Base-by-base conservation (phyloP, 2,329 filamentous ascomycete genomes). In the Penicillium sp. region DNA sequence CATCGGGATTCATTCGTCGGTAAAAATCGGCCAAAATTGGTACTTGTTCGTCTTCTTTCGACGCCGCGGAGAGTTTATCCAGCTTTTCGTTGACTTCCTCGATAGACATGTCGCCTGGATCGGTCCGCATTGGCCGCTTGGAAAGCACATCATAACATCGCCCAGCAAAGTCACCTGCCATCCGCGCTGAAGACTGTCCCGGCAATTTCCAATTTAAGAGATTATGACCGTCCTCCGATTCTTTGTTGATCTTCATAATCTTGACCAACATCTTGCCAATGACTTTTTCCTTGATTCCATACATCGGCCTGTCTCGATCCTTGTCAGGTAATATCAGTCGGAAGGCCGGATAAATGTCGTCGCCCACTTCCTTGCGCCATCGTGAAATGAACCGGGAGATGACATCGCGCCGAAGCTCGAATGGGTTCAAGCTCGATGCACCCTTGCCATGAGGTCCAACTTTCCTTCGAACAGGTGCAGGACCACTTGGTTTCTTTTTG, bases 201-300 rank as follows among this genome's bases (percentile, higher is more conserved):
- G 89, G 90, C 0, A 93, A 68, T 63, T 94, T 96, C 92, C 92
- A 98, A 48, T 95, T 86, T 37, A 93, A 64, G 15, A 98, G 72
- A 47, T 78, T 87, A 57, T 83, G 82, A 0, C 82, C 90, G 67
- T 96, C 90, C 47, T 94, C 86, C 0, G 87, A 93, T 53, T 89
- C 82, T 54, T 83, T 85, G 67, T 89, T 83, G 54, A 98, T 94
- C 58, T 89, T 90, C 72, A 95, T 83, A 26, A 95, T 75, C 59
- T 88, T 90, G 41, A 95, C 85, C n/a, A 96, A 71, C 13, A 96
- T 68, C 59, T 88, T 95, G 7, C 83, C 90, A 42, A 98, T 88
- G 4, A 82, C 78, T 59, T 84, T 89, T 68, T 98, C 92, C 59
- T 96, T 96, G 27, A 98, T 71, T 1, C 90, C 87, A 56, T 96